Evolutionary conservation across 495 filamentous ascomycete genomes (phyloP).

Genomic region (Hypoxylon perforatum): DNA sequence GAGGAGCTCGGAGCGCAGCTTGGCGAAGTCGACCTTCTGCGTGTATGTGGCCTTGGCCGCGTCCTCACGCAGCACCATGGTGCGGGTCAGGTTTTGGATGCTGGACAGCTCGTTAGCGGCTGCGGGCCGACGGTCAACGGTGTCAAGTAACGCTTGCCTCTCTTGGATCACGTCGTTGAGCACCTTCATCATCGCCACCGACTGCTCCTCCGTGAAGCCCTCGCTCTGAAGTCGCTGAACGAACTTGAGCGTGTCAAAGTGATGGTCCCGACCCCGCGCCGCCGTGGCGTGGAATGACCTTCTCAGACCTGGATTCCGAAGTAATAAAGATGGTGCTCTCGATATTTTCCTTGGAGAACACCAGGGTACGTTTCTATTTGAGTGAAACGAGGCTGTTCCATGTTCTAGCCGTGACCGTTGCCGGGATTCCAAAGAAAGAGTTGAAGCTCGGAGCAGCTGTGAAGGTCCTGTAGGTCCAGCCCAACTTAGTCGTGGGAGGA

Average conservation of each 20-base stretch:
- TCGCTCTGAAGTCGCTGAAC: constrained; percentile 89
- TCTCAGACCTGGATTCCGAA: constrained; percentile 42
- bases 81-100: constrained; percentile 97
- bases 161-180: constrained; percentile 97
- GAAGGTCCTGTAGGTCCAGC: constrained; percentile 42
- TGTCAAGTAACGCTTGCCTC: constrained; percentile 59
- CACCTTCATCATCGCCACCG: constrained; percentile 96
- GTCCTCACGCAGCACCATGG: constrained; percentile 98
- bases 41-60: constrained; percentile 90
- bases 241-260: constrained; percentile 98
- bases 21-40: constrained; percentile 99
- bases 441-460: constrained; percentile 36
- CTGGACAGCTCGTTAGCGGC: constrained; percentile 50
- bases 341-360: not conserved
- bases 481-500: constrained; percentile 67
- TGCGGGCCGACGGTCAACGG: constrained; percentile 5
- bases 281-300: constrained; percentile 78
- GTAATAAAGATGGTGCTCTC: constrained; percentile 31
- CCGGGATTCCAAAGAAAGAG: constrained; percentile 37
- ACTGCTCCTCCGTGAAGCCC: constrained; percentile 95
- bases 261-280: constrained; percentile 76
- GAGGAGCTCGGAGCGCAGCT: constrained; percentile 92
- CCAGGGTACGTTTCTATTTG: constrained; percentile 3
- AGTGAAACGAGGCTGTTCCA: constrained; percentile 33
- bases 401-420: constrained; percentile 24